Conservation (phyloP, 2,329 filamentous ascomycete genomes). For the Neodidymelliopsis sp. region DNA sequence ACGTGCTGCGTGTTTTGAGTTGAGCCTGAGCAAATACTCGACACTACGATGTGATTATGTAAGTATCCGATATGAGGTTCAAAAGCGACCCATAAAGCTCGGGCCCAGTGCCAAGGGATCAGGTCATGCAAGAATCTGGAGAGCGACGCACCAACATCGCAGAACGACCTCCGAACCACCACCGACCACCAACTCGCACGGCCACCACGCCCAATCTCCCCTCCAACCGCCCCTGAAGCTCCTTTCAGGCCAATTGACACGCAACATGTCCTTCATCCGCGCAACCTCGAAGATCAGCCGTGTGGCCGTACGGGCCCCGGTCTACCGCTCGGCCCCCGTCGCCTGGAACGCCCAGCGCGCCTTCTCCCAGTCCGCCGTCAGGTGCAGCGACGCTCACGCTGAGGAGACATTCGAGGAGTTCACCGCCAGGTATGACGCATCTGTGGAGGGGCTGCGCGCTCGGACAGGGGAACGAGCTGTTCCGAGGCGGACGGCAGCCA, state of each 20-base stretch:
- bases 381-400: slow-evolving; percentile 66
- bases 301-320: slow-evolving; percentile 44
- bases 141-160: slow-evolving; percentile 28
- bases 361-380: slow-evolving; percentile 61
- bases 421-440: slow-evolving; percentile 79
- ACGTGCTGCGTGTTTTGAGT: no score
- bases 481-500: slow-evolving; percentile 31
- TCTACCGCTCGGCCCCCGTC: slow-evolving; percentile 44
- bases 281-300: slow-evolving; percentile 47
- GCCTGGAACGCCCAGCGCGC: slow-evolving; percentile 45
- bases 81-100: neutral
- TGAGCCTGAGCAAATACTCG: no score
- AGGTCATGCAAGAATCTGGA: slow-evolving; percentile 19
- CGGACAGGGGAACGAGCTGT: slow-evolving; percentile 22
- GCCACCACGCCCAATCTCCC: slow-evolving; percentile 32
- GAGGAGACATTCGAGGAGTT: slow-evolving; percentile 99
- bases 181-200: slow-evolving; percentile 31
- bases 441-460: slow-evolving; percentile 26
- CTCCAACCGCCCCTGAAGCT: slow-evolving; percentile 30
- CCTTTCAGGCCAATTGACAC: slow-evolving; percentile 35
- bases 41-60: no score
- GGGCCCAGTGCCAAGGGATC: slow-evolving; percentile 27
- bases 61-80: no score
- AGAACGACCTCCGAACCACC: slow-evolving; percentile 35
- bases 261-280: slow-evolving; percentile 49